Percentiles rank a stretch among this genome's conserved stretches.
phyloP scores from a whole-genome alignment of 768 basidiomycete genomes.

The Boletus rex-veris region DNA sequence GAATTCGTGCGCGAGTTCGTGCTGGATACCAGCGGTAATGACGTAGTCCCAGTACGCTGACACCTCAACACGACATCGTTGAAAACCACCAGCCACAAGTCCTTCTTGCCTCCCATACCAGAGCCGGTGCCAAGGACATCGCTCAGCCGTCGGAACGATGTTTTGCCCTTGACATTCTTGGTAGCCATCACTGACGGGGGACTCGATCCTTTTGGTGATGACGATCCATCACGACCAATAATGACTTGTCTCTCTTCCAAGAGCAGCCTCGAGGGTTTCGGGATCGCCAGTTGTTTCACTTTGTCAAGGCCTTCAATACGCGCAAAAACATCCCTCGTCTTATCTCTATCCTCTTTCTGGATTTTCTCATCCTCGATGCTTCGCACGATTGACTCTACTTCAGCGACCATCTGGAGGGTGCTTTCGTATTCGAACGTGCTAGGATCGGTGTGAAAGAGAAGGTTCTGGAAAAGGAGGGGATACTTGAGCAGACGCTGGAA shows the following conservation, averaged over 20 bases:
- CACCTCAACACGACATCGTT: slow-evolving; percentile 94
- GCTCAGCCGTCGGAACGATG: slow-evolving; percentile 85
- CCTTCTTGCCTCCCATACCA: slow-evolving; percentile 67
- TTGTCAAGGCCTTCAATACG: slow-evolving; percentile 96
- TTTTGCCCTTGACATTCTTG: slow-evolving; percentile 73
- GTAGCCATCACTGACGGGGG: slow-evolving; percentile 35
- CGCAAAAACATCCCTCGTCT: slow-evolving; percentile 91
- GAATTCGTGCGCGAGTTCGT: slow-evolving; percentile 71
- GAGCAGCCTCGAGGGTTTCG: slow-evolving; percentile 86
- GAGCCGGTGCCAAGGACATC: slow-evolving; percentile 71
- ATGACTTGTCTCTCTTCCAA: slow-evolving; percentile 69
- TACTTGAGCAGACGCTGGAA: slow-evolving; percentile 97
- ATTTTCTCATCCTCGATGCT: slow-evolving; percentile 99
- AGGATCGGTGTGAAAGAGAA: slow-evolving; percentile 95
- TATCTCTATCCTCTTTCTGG: slow-evolving; percentile 92
- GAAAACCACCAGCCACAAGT: slow-evolving; percentile 93
- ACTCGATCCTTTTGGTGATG: slow-evolving; percentile 28
- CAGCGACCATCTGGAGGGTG: slow-evolving; percentile 93
- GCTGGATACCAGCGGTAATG: slow-evolving; percentile 67
- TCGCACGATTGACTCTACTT: slow-evolving; percentile 93
- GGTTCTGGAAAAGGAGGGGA: slow-evolving; percentile 94
- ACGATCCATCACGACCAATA: slow-evolving; percentile 31
- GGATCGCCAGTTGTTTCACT: slow-evolving; percentile 86
- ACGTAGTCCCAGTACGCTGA: slow-evolving; percentile 86
- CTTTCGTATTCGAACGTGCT: slow-evolving; percentile 97